phyloP scores from a whole-genome alignment of 495 filamentous ascomycete species.

The Penicillium canescens region DNA sequence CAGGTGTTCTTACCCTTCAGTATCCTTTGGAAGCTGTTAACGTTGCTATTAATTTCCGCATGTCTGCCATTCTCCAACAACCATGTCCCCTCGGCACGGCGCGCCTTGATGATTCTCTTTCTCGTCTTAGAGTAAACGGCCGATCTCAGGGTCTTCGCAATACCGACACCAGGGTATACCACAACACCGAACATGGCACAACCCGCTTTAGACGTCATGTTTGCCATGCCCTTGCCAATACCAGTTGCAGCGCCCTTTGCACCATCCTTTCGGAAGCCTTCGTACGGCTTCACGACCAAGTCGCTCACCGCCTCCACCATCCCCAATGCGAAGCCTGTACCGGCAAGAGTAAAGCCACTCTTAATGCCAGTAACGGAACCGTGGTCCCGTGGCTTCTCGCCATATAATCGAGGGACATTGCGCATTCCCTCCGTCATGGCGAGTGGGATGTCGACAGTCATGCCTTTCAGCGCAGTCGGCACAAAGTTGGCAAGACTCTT shows the following conservation, averaged over 20 bases:
- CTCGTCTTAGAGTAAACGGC: not conserved
- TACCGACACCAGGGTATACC: not conserved
- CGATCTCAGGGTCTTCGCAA: not conserved
- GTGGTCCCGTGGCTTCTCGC: not conserved
- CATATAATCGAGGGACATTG: not conserved
- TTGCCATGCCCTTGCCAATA: not conserved
- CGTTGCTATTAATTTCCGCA: not conserved
- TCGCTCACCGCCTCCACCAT: no score
- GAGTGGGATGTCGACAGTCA: not conserved
- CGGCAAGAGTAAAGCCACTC: no score
- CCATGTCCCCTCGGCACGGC: not conserved
- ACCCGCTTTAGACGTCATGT: not conserved
- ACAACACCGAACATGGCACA: not conserved
- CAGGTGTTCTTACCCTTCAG: not conserved
- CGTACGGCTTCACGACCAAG: no score
- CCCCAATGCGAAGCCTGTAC: no score
- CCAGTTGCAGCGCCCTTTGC: no score
- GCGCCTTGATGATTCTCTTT: not conserved
- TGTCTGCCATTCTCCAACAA: not conserved
- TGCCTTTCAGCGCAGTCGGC: not conserved
- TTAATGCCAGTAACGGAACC: no score
- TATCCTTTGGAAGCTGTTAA: not conserved
- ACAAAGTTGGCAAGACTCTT: not conserved
- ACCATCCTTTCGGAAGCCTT: no score
- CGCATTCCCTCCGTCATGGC: conserved; percentile 1